Percentiles rank a stretch among this genome's conserved stretches.
phyloP scores from a whole-genome alignment of 495 filamentous ascomycete genomes.

The Extremus antarcticus region DNA sequence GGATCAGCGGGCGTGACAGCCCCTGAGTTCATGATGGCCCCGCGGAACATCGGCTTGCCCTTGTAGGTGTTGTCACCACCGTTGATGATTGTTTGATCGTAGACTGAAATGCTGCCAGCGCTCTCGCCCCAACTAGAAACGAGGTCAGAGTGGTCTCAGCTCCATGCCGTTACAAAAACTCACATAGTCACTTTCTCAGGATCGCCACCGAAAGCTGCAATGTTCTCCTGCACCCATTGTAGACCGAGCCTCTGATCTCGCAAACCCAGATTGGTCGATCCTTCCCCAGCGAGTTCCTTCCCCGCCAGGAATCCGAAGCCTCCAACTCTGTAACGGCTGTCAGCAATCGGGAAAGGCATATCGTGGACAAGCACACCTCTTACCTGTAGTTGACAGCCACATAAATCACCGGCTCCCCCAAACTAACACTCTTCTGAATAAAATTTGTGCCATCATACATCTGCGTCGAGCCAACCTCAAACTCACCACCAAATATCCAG shows the following conservation, averaged over 20 bases:
- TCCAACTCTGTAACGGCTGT: slow-evolving; percentile 50
- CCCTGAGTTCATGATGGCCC: slow-evolving; percentile 14
- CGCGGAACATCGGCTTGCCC: slow-evolving; percentile 17
- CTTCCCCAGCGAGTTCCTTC: slow-evolving; percentile 54
- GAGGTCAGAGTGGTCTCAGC: slow-evolving; percentile 31
- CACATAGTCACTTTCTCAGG: slow-evolving; percentile 48
- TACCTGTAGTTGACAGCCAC: too few relatives aligned
- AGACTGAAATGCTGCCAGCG: slow-evolving; percentile 14
- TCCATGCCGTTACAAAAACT: not conserved
- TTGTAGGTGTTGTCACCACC: slow-evolving; percentile 46
- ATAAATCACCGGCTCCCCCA: not conserved
- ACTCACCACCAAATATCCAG: too few relatives aligned
- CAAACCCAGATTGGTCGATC: slow-evolving; percentile 30
- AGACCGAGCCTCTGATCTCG: slow-evolving; percentile 24
- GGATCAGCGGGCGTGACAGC: slow-evolving; percentile 14
- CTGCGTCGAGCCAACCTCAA: too few relatives aligned
- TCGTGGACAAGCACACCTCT: too few relatives aligned
- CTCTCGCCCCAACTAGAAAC: too few relatives aligned
- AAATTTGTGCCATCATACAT: not conserved
- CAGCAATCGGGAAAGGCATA: too few relatives aligned
- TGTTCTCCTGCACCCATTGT: slow-evolving; percentile 30
- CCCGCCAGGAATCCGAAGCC: slow-evolving; percentile 52
- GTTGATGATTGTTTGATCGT: slow-evolving; percentile 29
- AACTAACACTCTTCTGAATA: not conserved
- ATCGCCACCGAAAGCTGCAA: slow-evolving; percentile 30